Evolutionary conservation across 768 basidiomycete species (phyloP), one percentile per base, ranked within the genome.

Genomic region (Suillus tomentosus): DNA sequence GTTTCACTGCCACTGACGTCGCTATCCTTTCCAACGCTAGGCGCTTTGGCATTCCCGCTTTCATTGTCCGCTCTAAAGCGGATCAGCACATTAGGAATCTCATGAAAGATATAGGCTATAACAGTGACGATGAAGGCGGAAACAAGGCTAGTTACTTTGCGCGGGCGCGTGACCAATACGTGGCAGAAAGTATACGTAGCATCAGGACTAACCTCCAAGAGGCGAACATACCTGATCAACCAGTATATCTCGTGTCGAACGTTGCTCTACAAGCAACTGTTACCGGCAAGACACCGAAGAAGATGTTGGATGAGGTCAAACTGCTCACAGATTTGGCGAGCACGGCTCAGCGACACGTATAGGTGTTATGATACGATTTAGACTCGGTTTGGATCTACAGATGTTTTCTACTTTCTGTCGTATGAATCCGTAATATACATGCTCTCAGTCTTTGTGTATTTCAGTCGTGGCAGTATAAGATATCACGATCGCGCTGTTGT

Each of bases 31-130:
- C 65, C 36, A 71, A 69, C 37, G 69, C 69, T 63, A 60, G 51
- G 13, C 67, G 64, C 14, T 72, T 66, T 64, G 63, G 68, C 11
- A 76, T 76, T 57, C 73, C 74, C 17, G 62, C 64, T 15, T 69
- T 68, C 48, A 71, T 75, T 31, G 74, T 78, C 24, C 78, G 77
- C 2, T 79, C 78, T 17, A 77, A 79, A 58, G 71, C 78, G 0
- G 77, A 79, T 60, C 72, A 70, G n/a, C 73, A 76, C 36, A 72
- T 74, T 40, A 56, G 51, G 24, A 73, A 73, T 27, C 4, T 65
- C 42, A 71, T 73, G 73, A 66, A 0, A n/a, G 69, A 74, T 0
- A 71, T 50, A 62, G 72, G 70, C 0, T 70, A 72, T 24, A 62
- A 73, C 4, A 64, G 62, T 24, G 71, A 73, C 0, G 70, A 43